These are phyloP conservation scores for Cercophora samala DNA, from an alignment of 495 filamentous ascomycete genomes.

Conservation along the genomic window DNA sequence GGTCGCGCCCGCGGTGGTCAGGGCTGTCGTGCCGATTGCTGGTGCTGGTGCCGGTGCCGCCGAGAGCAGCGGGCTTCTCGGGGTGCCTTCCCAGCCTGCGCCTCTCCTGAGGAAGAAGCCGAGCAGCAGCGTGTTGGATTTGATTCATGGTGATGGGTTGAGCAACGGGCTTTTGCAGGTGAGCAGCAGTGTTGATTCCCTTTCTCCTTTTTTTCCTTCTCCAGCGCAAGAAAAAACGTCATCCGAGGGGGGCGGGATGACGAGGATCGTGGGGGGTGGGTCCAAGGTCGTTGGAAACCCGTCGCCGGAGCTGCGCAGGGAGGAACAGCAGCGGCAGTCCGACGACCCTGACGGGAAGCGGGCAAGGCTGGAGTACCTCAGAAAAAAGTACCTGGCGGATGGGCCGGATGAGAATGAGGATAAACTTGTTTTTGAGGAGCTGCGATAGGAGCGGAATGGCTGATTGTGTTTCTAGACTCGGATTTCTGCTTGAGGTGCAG, in stretches of 20 bases:
- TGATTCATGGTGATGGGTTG: neutral
- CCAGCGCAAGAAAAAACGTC: neutral
- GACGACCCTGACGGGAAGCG: neutral
- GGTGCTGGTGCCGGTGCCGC: neutral
- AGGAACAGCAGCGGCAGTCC: neutral
- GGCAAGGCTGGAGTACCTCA: conserved; percentile 5
- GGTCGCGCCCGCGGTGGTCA: conserved; percentile 10
- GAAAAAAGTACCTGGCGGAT: neutral
- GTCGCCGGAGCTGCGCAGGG: too few species aligned
- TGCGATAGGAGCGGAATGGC: neutral
- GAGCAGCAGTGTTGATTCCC: neutral
- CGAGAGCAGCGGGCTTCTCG: neutral
- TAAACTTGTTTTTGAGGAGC: conserved; percentile 15
- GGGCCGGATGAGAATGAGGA: conserved; percentile 18
- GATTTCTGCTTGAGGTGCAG: neutral
- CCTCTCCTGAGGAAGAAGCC: neutral
- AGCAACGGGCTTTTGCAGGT: conserved; percentile 8
- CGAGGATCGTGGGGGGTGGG: neutral
- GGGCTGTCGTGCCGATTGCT: neutral
- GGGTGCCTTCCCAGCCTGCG: neutral
- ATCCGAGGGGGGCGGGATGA: too few species aligned
- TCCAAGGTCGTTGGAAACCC: too few species aligned
- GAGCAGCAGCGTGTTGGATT: neutral
- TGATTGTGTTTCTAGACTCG: conserved; percentile 3
- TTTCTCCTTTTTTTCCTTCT: neutral